phyloP scores from a whole-genome alignment of 108 stramenopile species.

The Hondaea fermentalgiana region DNA sequence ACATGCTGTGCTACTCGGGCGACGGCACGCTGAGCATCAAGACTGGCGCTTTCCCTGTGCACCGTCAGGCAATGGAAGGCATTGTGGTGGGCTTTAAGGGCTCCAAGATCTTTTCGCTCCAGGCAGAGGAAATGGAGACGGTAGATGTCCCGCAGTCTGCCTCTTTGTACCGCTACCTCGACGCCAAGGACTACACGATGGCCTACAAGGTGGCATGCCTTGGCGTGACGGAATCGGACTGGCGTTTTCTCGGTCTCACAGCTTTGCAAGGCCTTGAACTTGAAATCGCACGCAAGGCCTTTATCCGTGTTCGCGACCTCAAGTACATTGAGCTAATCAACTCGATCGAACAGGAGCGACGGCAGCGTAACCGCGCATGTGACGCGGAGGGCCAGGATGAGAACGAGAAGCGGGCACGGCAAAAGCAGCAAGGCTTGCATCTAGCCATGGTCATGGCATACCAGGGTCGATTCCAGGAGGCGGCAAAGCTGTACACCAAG shows the following conservation, averaged over 20 bases:
- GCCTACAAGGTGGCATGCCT: constrained; percentile 50
- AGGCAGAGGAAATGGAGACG: constrained; percentile 24
- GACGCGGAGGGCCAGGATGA: not conserved
- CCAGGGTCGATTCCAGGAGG: constrained; percentile 46
- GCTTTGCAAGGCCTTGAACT: constrained; percentile 38
- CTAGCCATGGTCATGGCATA: constrained; percentile 46
- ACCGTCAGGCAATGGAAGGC: constrained; percentile 34
- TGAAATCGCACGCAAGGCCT: constrained; percentile 41
- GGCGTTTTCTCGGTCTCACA: constrained; percentile 38
- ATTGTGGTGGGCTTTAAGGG: constrained; percentile 48
- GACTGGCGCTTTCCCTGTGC: constrained; percentile 40
- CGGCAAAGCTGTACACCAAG: constrained; percentile 44
- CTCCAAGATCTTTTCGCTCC: constrained; percentile 32
- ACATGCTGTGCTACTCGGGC: constrained; percentile 55
- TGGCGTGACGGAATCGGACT: constrained; percentile 57
- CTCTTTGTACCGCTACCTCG: constrained; percentile 35
- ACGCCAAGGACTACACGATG: constrained; percentile 28
- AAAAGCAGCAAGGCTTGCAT: not conserved
- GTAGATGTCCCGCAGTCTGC: constrained; percentile 43
- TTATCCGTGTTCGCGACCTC: constrained; percentile 41
- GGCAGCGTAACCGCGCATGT: not conserved
- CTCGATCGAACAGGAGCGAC: constrained; percentile 14
- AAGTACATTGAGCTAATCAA: constrained; percentile 42
- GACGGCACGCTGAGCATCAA: constrained; percentile 40
- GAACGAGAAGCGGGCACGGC: not conserved